Evolutionary conservation across 257 asterid genomes (phyloP), one percentile per base, ranked within the genome.

Genomic region (Solanum pinnatisectum): DNA sequence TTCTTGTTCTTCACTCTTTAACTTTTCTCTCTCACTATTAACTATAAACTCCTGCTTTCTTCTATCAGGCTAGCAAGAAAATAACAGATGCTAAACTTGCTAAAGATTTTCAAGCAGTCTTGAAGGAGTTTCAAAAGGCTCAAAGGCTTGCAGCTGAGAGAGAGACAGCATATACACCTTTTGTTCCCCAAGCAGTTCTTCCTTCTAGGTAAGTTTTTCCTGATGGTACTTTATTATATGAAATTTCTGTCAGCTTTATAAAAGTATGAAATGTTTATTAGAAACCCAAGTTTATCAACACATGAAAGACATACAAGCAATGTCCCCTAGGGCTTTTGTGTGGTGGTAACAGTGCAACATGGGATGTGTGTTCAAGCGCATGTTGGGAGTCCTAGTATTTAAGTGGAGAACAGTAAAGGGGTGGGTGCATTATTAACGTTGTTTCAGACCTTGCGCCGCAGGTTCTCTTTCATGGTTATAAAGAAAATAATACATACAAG

Each of bases 81-180:
- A 81, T 81, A 5, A 81, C 85, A 81, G 85, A 81, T 81, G 85
- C 85, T 81, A 81, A 81, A 18, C 85, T 81, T 25, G 85, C 85
- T 46, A 81, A 81, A 81, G 99, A 96, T 90, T 95, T 96, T 92
- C 96, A 96, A 94, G 95, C 98, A 30, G 96, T 96, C 42, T 90
- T 81, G 68, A 81, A 81, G 70, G 85, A 81, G 85, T 81, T 81
- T 81, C 85, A 81, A 91, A 94, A 93, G 91, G 94, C 92, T 27
- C 96, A 94, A 85, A 92, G 96, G 87, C 95, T 94, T 90, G 92
- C 96, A 16, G 95, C 95, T 82, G 96, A 94, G 92, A 93, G 94
- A 89, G 96, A 94, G 91, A 95, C 99, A 30, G 95, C 96, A 11
- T 95, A 94, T 92, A 87, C 94, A 88, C 98, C 98, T 88, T 91